Conservation (phyloP, 2,329 filamentous ascomycete species). For the Aspergillus ibericus region DNA sequence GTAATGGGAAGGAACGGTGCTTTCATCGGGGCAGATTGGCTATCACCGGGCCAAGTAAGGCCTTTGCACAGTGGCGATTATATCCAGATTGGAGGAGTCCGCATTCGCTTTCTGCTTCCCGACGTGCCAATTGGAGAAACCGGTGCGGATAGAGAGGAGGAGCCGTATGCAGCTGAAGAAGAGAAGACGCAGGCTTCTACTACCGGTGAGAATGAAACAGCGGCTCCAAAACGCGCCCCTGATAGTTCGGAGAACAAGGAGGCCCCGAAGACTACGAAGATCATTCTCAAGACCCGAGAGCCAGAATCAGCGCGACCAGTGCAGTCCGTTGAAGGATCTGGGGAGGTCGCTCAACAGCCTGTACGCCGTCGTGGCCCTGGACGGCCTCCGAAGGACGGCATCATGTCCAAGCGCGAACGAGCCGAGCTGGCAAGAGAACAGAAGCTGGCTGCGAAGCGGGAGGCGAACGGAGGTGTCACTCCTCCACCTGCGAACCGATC, state of each 20-base stretch:
- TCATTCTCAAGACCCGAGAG: slow-evolving; percentile 33
- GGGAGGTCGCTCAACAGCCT: slow-evolving; percentile 42
- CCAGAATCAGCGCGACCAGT: slow-evolving; percentile 27
- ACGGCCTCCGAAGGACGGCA: slow-evolving; percentile 65
- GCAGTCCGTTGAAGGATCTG: slow-evolving; percentile 34
- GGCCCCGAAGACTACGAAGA: slow-evolving; percentile 28
- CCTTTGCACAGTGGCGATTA: slow-evolving; percentile 58
- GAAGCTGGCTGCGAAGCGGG: slow-evolving; percentile 50
- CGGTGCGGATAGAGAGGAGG: slow-evolving; percentile 48
- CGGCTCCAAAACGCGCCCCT: slow-evolving; percentile 29
- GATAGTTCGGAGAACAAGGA: slow-evolving; percentile 31
- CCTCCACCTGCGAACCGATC: slow-evolving; percentile 38
- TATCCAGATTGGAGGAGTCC: slow-evolving; percentile 60
- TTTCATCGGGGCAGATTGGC: slow-evolving; percentile 54
- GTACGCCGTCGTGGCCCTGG: slow-evolving; percentile 55
- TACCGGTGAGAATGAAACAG: slow-evolving; percentile 45
- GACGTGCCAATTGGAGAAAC: slow-evolving; percentile 50
- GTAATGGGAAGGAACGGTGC: slow-evolving; percentile 61
- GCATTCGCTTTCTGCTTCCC: slow-evolving; percentile 58
- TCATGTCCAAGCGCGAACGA: slow-evolving; percentile 65
- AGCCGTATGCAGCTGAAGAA: slow-evolving; percentile 39
- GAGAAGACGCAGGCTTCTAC: slow-evolving; percentile 30
- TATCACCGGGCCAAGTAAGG: slow-evolving; percentile 48
- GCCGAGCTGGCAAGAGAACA: slow-evolving; percentile 55
- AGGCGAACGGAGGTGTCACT: slow-evolving; percentile 49